phyloP scores from a whole-genome alignment of 163 green algal genomes.

The Trebouxiophyceae sp. region DNA sequence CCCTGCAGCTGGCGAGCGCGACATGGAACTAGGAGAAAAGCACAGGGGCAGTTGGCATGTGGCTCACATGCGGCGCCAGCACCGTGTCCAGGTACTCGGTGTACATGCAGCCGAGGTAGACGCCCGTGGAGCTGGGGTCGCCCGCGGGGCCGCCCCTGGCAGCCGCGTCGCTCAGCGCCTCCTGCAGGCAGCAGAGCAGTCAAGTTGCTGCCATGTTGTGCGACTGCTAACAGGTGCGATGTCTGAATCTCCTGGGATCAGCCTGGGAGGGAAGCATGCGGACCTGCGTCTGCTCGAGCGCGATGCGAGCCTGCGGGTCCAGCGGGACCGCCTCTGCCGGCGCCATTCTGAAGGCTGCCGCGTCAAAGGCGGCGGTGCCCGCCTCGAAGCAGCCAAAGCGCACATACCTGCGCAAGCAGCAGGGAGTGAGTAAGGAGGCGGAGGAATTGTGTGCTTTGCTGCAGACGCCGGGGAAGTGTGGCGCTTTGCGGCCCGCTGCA shows the following conservation, averaged over 20 bases:
- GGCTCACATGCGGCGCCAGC: slow-evolving; percentile 9
- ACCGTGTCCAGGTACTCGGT: slow-evolving; percentile 21
- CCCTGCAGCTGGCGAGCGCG: no score
- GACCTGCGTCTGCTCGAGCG: slow-evolving; percentile 18
- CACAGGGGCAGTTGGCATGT: no score
- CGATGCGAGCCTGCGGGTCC: slow-evolving; percentile 28
- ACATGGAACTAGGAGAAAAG: no score
- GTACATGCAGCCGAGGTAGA: slow-evolving; percentile 31
- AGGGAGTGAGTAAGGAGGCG: no score
- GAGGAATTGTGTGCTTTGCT: no score
- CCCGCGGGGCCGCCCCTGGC: slow-evolving; percentile 22
- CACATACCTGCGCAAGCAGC: slow-evolving; percentile 13
- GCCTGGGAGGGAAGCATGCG: background rate
- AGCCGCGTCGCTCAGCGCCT: background rate
- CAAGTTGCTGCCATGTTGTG: no score
- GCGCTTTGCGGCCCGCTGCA: no score
- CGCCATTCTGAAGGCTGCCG: slow-evolving; percentile 16
- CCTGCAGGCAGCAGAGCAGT: background rate
- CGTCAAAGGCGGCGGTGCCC: slow-evolving; percentile 20
- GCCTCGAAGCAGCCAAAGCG: slow-evolving; percentile 20
- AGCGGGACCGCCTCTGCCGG: slow-evolving; percentile 16
- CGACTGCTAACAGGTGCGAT: no score
- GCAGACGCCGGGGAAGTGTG: no score
- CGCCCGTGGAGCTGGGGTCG: slow-evolving; percentile 1
- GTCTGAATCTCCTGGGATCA: background rate